These are phyloP conservation scores for Aspergillus nomiae DNA, from an alignment of 2,329 filamentous ascomycete species.

Conservation along the genomic window DNA sequence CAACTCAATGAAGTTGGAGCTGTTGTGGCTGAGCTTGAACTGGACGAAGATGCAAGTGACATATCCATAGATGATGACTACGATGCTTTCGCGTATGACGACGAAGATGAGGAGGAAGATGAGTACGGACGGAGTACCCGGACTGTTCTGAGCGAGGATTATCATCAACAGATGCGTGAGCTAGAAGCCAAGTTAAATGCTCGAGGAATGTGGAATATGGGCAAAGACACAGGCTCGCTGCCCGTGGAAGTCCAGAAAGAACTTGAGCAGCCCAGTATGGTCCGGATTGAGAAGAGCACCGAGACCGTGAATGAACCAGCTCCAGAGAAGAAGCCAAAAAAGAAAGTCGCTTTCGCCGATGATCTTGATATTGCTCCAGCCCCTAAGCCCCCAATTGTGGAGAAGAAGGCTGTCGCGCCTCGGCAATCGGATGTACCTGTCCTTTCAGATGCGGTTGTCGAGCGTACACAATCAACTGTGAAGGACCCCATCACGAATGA, in stretches of 20 bases:
- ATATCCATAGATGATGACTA: constrained; percentile 56
- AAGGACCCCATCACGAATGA: constrained; percentile 21
- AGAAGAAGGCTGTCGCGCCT: constrained; percentile 32
- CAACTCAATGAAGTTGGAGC: constrained; percentile 84
- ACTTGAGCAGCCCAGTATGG: constrained; percentile 28
- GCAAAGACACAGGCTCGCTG: constrained; percentile 47
- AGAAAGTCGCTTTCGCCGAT: constrained; percentile 79
- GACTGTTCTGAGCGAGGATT: constrained; percentile 70
- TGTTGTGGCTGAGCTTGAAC: constrained; percentile 86
- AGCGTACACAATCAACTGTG: constrained; percentile 35
- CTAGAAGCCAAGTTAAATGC: constrained; percentile 73
- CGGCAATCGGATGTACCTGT: constrained; percentile 32
- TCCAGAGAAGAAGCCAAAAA: constrained; percentile 46
- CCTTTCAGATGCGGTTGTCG: constrained; percentile 48
- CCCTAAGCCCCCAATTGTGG: constrained; percentile 29
- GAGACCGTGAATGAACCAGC: constrained; percentile 12
- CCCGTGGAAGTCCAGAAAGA: constrained; percentile 35
- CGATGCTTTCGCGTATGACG: constrained; percentile 55
- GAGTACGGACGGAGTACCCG: constrained; percentile 72
- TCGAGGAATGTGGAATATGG: constrained; percentile 59
- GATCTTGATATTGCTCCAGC: constrained; percentile 69
- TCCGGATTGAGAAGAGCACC: constrained; percentile 27
- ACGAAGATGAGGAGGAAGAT: constrained; percentile 65
- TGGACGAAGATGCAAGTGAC: constrained; percentile 67
- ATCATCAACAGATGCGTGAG: constrained; percentile 80